Percentiles rank a stretch among this genome's conserved stretches.
Conservation (phyloP, 176 grass and related monocot species). For the Metroxylon sagu region DNA sequence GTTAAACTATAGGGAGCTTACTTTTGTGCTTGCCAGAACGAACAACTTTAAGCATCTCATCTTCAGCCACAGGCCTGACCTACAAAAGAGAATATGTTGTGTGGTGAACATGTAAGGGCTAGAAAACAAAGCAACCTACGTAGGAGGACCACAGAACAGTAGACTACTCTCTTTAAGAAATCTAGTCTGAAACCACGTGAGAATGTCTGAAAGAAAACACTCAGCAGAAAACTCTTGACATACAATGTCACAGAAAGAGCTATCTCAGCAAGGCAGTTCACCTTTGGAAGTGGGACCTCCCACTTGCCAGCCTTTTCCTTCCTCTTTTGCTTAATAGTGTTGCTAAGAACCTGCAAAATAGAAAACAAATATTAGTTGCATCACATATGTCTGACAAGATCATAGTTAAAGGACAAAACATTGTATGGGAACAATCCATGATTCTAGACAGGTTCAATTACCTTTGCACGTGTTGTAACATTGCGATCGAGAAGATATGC, state of each 20-base stretch:
- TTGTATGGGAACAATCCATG: not conserved
- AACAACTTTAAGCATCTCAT: constrained; percentile 81
- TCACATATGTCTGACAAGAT: not conserved
- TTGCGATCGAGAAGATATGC: constrained; percentile 90
- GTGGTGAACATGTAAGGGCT: no score
- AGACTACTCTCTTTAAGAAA: no score
- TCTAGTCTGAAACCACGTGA: no score
- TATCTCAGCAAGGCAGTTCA: constrained; percentile 8
- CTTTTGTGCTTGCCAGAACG: constrained; percentile 69
- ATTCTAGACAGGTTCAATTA: constrained; percentile 5
- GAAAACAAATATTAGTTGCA: not conserved
- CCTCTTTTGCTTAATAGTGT: constrained; percentile 90
- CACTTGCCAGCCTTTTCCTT: constrained; percentile 85
- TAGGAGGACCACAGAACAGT: no score
- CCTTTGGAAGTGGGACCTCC: constrained; percentile 86
- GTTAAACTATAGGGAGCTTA: constrained; percentile 22
- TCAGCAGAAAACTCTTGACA: no score
- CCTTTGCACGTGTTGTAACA: constrained; percentile 59
- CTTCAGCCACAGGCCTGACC: constrained; percentile 73
- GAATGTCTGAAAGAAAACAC: no score
- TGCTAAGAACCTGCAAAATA: constrained; percentile 58
- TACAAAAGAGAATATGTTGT: constrained; percentile 10
- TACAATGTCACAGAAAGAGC: not conserved
- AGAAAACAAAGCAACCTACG: no score
- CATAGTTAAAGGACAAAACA: not conserved